Conservation (phyloP, 441 rosid genomes). For the Brassica hybrid region DNA sequence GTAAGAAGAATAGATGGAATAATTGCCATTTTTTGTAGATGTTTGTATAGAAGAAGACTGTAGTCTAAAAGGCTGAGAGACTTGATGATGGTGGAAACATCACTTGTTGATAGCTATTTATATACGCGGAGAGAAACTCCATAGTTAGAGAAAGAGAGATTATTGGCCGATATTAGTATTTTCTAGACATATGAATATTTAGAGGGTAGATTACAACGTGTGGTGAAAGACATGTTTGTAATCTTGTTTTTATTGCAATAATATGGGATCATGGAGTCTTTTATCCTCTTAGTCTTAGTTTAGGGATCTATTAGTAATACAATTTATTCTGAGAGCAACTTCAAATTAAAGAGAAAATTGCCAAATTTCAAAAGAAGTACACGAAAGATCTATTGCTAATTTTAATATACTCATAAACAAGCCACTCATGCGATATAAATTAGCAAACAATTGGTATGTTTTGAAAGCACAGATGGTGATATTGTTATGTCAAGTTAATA, state of each 20-base stretch:
- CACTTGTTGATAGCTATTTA: slow-evolving; percentile 39
- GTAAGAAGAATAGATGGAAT: slow-evolving; percentile 11
- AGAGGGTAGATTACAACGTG: background rate
- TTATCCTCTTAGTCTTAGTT: background rate
- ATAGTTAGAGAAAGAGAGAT: slow-evolving; percentile 22
- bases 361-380: background rate
- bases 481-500: background rate
- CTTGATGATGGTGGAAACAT: slow-evolving; percentile 30
- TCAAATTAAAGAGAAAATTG: background rate
- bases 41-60: slow-evolving; percentile 22
- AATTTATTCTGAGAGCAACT: slow-evolving; percentile 1
- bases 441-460: background rate
- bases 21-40: slow-evolving; percentile 23
- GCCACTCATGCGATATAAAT: background rate
- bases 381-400: background rate
- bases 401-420: background rate
- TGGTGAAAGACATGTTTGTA: slow-evolving; percentile 19
- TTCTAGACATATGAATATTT: background rate
- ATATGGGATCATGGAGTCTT: slow-evolving; percentile 4
- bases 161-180: slow-evolving; percentile 15
- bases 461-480: background rate
- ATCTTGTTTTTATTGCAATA: slow-evolving; percentile 9
- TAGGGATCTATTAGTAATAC: background rate
- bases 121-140: slow-evolving; percentile 25
- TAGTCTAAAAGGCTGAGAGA: slow-evolving; percentile 11